Evolutionary conservation across 2,329 filamentous ascomycete species (phyloP), one percentile per base, ranked within the genome.

Genomic region (Didymella lethalis): DNA sequence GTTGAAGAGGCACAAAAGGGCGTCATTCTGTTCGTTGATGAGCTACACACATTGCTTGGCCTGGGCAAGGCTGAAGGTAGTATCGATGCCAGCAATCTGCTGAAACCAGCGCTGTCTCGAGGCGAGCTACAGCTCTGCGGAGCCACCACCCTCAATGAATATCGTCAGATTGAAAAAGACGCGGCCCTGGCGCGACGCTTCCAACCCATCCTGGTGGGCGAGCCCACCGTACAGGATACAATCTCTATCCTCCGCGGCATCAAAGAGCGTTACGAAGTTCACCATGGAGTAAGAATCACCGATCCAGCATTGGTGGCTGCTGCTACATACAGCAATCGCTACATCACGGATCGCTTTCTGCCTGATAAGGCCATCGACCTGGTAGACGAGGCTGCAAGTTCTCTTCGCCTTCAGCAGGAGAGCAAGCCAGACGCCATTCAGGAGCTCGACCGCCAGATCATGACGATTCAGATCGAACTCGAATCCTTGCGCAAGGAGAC

Each of bases 301-400:
- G 95, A 98, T 70, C 90, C 90, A 2, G 93, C 95, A 7, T 81
- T 98, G 11, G 94, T 99, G 14, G 93, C 95, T 1, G 94, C 95
- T 2, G 93, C 94, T 2, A 91, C 92, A 0, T 91, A 96, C 73
- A 95, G 91, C 63, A 98, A 98, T 72, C 90, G 95, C 50, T 99
- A 98, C 76, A 95, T 99, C 67, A 97, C 93, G 14, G 94, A 98
- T 73, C 89, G 95, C 1, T 98, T 97, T 78, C 82, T 98, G 0
- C 95, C 95, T 0, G 95, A 99, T 78, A 98, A 98, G 76, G 95
- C 95, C 2, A 98, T 99, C 63, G 95, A 98, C 75, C 79, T 98
- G 16, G 95, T 99, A 76, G 95, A 98, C 65, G 95, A 98, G 79
- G 95, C 95, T 10, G 93, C 94, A 1, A 96, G 91, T 60, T 92